Evolutionary conservation across 805 yeast genomes (phyloP).

Genomic region (Cephaloascus albidus): DNA sequence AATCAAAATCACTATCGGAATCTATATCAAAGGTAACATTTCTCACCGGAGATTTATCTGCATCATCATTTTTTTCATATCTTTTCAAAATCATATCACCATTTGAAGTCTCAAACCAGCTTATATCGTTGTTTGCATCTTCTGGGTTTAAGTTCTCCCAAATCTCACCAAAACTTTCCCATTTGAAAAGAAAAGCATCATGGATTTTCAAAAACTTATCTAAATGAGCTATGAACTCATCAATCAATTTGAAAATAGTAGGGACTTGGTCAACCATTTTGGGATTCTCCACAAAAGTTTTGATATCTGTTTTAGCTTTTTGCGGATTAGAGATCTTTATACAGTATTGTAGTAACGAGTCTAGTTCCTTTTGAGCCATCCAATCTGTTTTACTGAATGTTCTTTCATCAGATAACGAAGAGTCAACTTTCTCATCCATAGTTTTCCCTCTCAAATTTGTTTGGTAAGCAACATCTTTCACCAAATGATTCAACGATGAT

Average conservation of each 20-base stretch:
- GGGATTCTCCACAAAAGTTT: conserved; percentile 11
- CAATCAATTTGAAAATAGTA: conserved; percentile 16
- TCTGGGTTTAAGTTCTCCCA: background rate
- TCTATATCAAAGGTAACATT: background rate
- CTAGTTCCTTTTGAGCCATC: conserved; percentile 31
- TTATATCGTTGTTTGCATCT: background rate
- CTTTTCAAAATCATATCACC: conserved; percentile 8
- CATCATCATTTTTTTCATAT: conserved; percentile 5
- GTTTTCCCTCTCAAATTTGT: conserved; percentile 28
- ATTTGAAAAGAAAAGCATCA: too few species aligned
- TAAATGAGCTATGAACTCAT: background rate
- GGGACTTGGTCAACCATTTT: conserved; percentile 12
- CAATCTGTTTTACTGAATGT: conserved; percentile 15
- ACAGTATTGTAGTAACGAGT: conserved; percentile 19
- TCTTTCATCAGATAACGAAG: conserved; percentile 12
- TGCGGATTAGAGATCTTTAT: conserved; percentile 10
- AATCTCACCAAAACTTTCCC: background rate
- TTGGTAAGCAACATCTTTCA: conserved; percentile 49
- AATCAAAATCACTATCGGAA: background rate
- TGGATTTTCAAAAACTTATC: too few species aligned
- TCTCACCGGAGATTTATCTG: conserved; percentile 6
- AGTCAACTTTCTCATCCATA: conserved; percentile 2
- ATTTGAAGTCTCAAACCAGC: conserved; percentile 1
- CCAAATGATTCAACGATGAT: conserved; percentile 43
- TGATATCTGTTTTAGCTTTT: conserved; percentile 7